Base-by-base conservation (phyloP, 2,329 filamentous ascomycete species). In the Lasiodiplodia citricola region DNA sequence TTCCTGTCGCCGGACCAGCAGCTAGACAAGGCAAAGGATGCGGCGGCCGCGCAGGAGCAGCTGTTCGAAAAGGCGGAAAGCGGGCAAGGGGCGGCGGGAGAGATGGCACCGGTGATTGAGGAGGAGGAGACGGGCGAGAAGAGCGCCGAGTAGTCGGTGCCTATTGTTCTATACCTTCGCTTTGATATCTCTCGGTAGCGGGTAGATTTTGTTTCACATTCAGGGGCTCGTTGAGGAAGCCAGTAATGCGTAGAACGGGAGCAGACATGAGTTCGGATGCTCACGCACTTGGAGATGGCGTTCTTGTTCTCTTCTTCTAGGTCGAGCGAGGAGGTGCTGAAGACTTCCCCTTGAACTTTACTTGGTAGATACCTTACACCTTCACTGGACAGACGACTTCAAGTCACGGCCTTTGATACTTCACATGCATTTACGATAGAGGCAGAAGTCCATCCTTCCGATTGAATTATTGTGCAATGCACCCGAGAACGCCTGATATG, bases 201-300 rank as follows among this genome's bases (percentile, higher is more conserved):
- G 31, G 55, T 21, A 35, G 55, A 23, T 23, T 57, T 23, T 57
- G 10, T 47, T 47, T 21, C 21, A 11, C 23, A 1, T 8, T 57
- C 18, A 23, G 10, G 10, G 35, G 18, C 41, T 35, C 13, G 11
- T 47, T 64, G 35, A 31, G 41, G 10, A 51, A 38, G 60, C 23
- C 37, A 41, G 14, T 57, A 64, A 64, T 47, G 60, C 60, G 60
- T 64, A 64, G 60, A 64, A 63, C n/a, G 58, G 60, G 56, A 25
- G 10, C 35, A 58, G 3, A 47, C n/a, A 38, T 21, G 60, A 13
- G 44, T 25, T 23, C 4, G 16, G 25, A n/a, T 4, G 25, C 23
- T 8, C 16, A 50, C 16, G 58, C 60, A 64, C 52, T 10, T 52
- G 60, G 31, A 52, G 47, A 52, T 50, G 60, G 60, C 37, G 37